Evolutionary conservation across 1,139 yeast species (phyloP), one percentile per base, ranked within the genome.

Genomic region (Sugiyamaella sp.): DNA sequence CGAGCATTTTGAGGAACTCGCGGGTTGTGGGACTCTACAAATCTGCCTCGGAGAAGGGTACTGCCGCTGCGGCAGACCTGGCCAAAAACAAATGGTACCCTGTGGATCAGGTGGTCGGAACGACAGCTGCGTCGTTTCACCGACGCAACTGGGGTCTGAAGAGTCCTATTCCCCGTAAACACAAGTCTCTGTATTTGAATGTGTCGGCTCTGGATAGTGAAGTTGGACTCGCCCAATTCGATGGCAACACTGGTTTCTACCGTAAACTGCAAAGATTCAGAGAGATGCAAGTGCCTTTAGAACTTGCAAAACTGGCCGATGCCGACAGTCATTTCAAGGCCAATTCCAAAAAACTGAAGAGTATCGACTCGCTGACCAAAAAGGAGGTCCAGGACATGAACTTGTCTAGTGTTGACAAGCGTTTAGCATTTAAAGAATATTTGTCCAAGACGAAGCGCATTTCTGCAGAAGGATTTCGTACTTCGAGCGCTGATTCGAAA

Each of bases 141-240:
- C 76, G 84, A 61, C 79, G 80, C 56, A 85, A 84, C 68, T 84
- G 82, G 80, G 89, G 89, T 60, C 68, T 84, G 54, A 84, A 84
- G 64, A 71, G 80, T 57, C 74, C 82, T 49, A 69, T 84, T 37
- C 88, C 89, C 2, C 67, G 71, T 12, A 77, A 77, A 56, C 67
- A 77, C 48, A 73, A 74, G 57, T 70, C 82, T 1, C 73, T 78
- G 52, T 77, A 76, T 61, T 67, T 83, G 54, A 75, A 80, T 10
- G 73, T 78, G 46, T 74, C 79, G 50, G 78, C 79, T 42, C 63
- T 82, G 41, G 88, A 83, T 61, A 78, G 78, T 50, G 70, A 74
- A 54, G 80, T 79, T 55, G 77, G 81, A 40, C 66, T 81, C 53
- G 79, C 84, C 8, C 76, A 76, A 53, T 82, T 77, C 61, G 84